Evolutionary conservation across 768 basidiomycete genomes (phyloP).

Genomic region (Kwoniella mangroviensis): DNA sequence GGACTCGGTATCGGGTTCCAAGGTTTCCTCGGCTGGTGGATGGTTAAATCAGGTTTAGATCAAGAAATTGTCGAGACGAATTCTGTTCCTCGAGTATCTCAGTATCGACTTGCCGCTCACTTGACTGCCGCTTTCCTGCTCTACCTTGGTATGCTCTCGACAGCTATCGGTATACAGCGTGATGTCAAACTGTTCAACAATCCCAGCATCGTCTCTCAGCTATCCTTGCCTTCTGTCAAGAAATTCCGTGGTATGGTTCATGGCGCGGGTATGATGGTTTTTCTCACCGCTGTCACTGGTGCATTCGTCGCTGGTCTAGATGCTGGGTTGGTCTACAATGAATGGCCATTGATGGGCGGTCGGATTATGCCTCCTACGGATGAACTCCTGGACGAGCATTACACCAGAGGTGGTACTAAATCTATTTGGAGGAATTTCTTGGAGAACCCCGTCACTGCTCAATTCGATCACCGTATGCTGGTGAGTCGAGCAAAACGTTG

Average conservation of each 20-base stretch:
- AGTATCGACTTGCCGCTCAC: slow-evolving; percentile 94
- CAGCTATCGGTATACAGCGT: slow-evolving; percentile 73
- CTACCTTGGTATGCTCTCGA: slow-evolving; percentile 90
- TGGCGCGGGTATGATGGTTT: slow-evolving; percentile 74
- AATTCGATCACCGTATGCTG: slow-evolving; percentile 92
- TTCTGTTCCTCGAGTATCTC: slow-evolving; percentile 90
- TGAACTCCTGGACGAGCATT: slow-evolving; percentile 78
- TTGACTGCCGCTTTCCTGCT: slow-evolving; percentile 86
- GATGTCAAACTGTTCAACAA: slow-evolving; percentile 69
- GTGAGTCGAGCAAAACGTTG: slow-evolving; percentile 63
- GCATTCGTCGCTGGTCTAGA: slow-evolving; percentile 98
- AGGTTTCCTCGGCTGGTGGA: slow-evolving; percentile 96
- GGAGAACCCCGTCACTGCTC: slow-evolving; percentile 96
- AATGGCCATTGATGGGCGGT: slow-evolving; percentile 96
- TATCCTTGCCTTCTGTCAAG: slow-evolving; percentile 61
- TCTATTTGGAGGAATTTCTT: slow-evolving; percentile 95
- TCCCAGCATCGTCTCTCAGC: slow-evolving; percentile 6
- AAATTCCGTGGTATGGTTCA: slow-evolving; percentile 68
- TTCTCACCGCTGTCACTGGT: slow-evolving; percentile 90
- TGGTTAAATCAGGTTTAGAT: slow-evolving; percentile 96
- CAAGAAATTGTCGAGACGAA: slow-evolving; percentile 76
- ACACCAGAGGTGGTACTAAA: slow-evolving; percentile 73
- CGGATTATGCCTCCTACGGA: slow-evolving; percentile 76
- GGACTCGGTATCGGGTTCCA: slow-evolving; percentile 85
- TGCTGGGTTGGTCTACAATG: slow-evolving; percentile 95